Conservation (phyloP, 148 eudicot species). For the Limonium bicolor region DNA sequence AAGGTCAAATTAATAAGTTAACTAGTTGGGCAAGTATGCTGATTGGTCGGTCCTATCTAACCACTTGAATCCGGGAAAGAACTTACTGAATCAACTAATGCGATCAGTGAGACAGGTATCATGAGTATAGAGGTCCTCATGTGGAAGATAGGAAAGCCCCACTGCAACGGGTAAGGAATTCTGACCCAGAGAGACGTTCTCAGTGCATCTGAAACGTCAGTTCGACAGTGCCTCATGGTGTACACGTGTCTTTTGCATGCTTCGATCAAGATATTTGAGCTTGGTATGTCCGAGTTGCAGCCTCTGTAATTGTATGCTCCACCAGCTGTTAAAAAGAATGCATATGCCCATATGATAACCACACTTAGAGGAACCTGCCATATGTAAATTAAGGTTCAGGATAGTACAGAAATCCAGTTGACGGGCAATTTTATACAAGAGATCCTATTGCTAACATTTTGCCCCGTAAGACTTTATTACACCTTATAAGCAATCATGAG, state of each 20-base stretch:
- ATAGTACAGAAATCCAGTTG: too few species aligned
- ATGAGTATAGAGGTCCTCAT: conserved; percentile 70
- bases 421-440: too few species aligned
- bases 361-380: conserved; percentile 86
- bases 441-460: too few species aligned
- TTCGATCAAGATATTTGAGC: conserved; percentile 60
- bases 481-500: too few species aligned
- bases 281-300: conserved; percentile 63
- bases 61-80: not conserved
- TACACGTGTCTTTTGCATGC: conserved; percentile 73
- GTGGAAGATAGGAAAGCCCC: conserved; percentile 89
- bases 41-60: not conserved
- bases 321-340: conserved; percentile 84
- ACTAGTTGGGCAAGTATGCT: too few species aligned
- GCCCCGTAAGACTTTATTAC: too few species aligned
- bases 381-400: too few species aligned
- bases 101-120: conserved; percentile 60
- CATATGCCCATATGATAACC: conserved; percentile 70
- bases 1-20: not conserved
- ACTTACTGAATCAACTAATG: conserved; percentile 91
- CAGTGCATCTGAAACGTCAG: conserved; percentile 92
- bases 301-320: conserved; percentile 89
- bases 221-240: conserved; percentile 92
- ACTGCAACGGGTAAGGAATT: conserved; percentile 85
- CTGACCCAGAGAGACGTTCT: conserved; percentile 77